Conservation (phyloP, 495 filamentous ascomycete species). For the Amphirosellinia nigrospora region DNA sequence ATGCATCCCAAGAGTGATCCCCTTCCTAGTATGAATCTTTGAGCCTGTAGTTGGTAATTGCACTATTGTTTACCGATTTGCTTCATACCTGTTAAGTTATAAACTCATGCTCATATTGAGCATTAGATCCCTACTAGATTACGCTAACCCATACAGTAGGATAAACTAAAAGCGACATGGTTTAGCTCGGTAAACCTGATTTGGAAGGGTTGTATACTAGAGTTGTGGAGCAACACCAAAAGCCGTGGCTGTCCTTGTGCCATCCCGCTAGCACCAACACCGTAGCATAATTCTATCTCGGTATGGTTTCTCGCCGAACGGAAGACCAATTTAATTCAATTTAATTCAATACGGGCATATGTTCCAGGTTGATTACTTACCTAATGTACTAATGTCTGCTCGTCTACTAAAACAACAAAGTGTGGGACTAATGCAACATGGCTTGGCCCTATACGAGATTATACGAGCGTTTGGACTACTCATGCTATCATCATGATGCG, state of each 20-base stretch:
- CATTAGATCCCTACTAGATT: too few relatives aligned
- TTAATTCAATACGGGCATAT: background rate
- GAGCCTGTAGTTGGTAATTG: too few relatives aligned
- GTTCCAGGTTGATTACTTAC: background rate
- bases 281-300: background rate
- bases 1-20: too few relatives aligned
- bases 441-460: background rate
- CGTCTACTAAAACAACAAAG: background rate
- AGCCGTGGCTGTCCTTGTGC: background rate
- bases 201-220: background rate
- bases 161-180: background rate
- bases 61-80: too few relatives aligned
- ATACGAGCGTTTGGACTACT: background rate
- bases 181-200: background rate
- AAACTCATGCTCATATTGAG: too few relatives aligned
- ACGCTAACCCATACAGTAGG: too few relatives aligned
- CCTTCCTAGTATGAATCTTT: too few relatives aligned
- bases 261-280: background rate
- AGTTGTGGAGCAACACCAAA: background rate
- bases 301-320: background rate
- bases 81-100: too few relatives aligned
- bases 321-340: background rate
- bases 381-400: background rate
- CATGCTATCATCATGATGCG: background rate
- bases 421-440: background rate